Conservation (phyloP, 2,329 filamentous ascomycete genomes). For the Neoarthrinium moseri region DNA sequence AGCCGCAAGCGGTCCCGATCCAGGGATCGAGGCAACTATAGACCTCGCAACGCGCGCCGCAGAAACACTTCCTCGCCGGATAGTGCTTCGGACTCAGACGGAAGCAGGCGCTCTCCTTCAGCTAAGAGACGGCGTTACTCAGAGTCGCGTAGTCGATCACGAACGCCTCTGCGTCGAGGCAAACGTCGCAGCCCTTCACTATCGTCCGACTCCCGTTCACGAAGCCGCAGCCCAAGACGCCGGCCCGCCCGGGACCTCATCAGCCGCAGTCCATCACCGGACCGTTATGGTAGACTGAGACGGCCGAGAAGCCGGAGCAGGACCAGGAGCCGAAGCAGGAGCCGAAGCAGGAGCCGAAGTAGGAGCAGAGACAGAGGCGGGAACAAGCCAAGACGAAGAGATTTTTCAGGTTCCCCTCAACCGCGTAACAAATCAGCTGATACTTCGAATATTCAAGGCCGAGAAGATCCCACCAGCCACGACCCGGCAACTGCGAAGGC, state of each 20-base stretch:
- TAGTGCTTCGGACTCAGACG: constrained; percentile 23
- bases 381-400: constrained; percentile 43
- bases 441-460: constrained; percentile 49
- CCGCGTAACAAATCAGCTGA: constrained; percentile 55
- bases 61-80: constrained; percentile 27
- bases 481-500: constrained; percentile 28
- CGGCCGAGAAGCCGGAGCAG: constrained; percentile 32
- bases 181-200: constrained; percentile 37
- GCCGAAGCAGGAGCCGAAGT: constrained; percentile 17
- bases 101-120: constrained; percentile 36
- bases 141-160: constrained; percentile 45
- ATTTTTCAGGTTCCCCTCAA: constrained; percentile 51
- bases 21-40: constrained; percentile 20
- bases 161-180: constrained; percentile 34
- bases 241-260: constrained; percentile 32
- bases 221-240: constrained; percentile 30
- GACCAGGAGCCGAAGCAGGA: constrained; percentile 19
- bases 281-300: constrained; percentile 30
- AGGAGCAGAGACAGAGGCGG: no score
- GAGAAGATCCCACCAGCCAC: constrained; percentile 35
- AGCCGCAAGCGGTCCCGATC: constrained; percentile 28
- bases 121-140: constrained; percentile 52
- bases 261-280: constrained; percentile 34
- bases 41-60: constrained; percentile 20
- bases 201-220: constrained; percentile 38